These are phyloP conservation scores for Boletellus emodensis DNA, from an alignment of 768 basidiomycete genomes.

Conservation along the genomic window DNA sequence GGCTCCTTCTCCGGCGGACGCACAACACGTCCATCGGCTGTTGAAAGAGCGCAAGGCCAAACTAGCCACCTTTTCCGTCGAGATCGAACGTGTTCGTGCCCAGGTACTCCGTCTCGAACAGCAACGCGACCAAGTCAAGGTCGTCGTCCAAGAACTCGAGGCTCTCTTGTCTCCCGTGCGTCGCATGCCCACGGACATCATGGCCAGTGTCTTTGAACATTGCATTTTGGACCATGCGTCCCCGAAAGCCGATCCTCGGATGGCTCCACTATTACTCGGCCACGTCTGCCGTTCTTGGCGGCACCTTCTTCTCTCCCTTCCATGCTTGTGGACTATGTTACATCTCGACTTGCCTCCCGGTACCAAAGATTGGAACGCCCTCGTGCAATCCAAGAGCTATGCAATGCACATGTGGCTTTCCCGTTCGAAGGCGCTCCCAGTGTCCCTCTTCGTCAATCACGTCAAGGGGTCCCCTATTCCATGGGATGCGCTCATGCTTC, in stretches of 20 bases:
- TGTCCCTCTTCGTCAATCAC: constrained; percentile 25
- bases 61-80: constrained; percentile 11
- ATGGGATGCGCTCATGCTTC: constrained; percentile 26
- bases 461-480: constrained; percentile 19
- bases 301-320: constrained; percentile 27
- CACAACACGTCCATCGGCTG: constrained; percentile 10
- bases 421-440: constrained; percentile 27
- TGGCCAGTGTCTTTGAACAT: constrained; percentile 24
- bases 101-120: constrained; percentile 18
- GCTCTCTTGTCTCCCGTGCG: constrained; percentile 29
- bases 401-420: constrained; percentile 30
- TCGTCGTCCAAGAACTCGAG: constrained; percentile 23
- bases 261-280: constrained; percentile 23
- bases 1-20: constrained; percentile 25
- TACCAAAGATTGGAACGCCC: constrained; percentile 20
- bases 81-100: constrained; percentile 23
- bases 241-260: constrained; percentile 9
- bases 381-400: constrained; percentile 26
- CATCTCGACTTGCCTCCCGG: constrained; percentile 23
- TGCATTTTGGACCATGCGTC: constrained; percentile 13
- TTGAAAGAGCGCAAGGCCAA: constrained; percentile 15
- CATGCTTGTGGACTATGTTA: constrained; percentile 22
- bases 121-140: constrained; percentile 3
- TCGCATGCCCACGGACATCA: constrained; percentile 31
- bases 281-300: constrained; percentile 32